A percentile compares a stretch with the other conserved stretches of the same genome.
Conservation (phyloP, 2,329 filamentous ascomycete genomes). For the Aspergillus brasiliensis region DNA sequence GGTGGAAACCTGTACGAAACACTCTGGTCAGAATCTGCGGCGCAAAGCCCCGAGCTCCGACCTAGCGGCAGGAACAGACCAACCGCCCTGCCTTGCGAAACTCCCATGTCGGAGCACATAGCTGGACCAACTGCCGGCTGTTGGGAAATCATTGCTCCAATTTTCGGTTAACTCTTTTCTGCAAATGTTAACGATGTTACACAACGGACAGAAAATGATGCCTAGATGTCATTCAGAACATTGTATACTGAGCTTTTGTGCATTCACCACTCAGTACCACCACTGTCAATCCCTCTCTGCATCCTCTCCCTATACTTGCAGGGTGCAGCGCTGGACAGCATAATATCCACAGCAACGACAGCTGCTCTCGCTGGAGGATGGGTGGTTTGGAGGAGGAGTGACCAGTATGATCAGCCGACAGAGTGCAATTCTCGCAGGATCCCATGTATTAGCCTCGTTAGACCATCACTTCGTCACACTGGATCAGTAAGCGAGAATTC, state of each 20-base stretch:
- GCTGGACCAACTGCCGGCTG: background rate
- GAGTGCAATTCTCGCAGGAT: background rate
- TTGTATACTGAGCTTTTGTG: background rate
- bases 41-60: background rate
- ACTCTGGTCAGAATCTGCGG: background rate
- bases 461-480: background rate
- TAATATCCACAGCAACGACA: background rate
- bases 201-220: background rate
- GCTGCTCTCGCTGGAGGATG: background rate
- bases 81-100: background rate
- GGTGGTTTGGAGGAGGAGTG: background rate
- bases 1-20: background rate
- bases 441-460: background rate
- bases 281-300: background rate
- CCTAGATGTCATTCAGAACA: background rate
- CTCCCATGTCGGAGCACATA: background rate
- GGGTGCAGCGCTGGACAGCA: background rate
- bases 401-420: background rate
- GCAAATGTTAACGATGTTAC: background rate
- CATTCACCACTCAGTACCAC: background rate
- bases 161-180: background rate
- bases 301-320: background rate
- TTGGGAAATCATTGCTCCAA: background rate
- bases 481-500: background rate
- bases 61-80: background rate